These are phyloP conservation scores for Phytophthora cactorum DNA, from an alignment of 352 stramenopile genomes.

Conservation along the genomic window DNA sequence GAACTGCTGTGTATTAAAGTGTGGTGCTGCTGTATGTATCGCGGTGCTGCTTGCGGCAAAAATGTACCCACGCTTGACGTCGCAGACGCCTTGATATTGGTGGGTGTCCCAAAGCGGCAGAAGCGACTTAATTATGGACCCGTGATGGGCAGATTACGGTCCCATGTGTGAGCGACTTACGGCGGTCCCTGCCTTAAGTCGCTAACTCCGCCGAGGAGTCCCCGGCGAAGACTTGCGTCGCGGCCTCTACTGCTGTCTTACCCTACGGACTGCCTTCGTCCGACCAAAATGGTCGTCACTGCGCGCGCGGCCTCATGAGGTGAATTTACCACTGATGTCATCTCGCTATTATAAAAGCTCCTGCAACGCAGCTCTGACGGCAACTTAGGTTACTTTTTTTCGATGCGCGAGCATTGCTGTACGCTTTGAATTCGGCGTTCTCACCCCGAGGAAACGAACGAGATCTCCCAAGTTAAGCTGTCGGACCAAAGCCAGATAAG, in stretches of 20 bases:
- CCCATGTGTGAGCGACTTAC: constrained; percentile 10
- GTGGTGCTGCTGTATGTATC: neutral
- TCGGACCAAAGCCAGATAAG: no score
- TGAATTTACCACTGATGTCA: neutral
- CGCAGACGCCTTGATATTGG: neutral
- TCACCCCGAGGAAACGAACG: no score
- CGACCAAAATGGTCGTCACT: neutral
- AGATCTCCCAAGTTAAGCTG: neutral
- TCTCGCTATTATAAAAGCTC: no score
- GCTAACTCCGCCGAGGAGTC: no score
- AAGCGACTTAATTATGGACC: constrained; percentile 14
- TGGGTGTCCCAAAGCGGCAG: constrained; percentile 12
- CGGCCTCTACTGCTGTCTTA: constrained; percentile 1
- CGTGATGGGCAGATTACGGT: constrained; percentile 10
- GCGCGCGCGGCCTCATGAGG: neutral
- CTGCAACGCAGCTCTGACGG: neutral
- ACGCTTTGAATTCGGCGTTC: neutral
- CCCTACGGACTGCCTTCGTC: neutral
- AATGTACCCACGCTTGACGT: constrained; percentile 10
- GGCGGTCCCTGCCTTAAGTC: neutral
- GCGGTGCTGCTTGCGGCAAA: constrained; percentile 14
- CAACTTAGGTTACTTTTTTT: neutral
- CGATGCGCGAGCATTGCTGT: neutral
- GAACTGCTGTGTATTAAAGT: neutral
- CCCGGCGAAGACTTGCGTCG: neutral